phyloP scores from a whole-genome alignment of 495 filamentous ascomycete species.

The Aspergillus olivimuriae region DNA sequence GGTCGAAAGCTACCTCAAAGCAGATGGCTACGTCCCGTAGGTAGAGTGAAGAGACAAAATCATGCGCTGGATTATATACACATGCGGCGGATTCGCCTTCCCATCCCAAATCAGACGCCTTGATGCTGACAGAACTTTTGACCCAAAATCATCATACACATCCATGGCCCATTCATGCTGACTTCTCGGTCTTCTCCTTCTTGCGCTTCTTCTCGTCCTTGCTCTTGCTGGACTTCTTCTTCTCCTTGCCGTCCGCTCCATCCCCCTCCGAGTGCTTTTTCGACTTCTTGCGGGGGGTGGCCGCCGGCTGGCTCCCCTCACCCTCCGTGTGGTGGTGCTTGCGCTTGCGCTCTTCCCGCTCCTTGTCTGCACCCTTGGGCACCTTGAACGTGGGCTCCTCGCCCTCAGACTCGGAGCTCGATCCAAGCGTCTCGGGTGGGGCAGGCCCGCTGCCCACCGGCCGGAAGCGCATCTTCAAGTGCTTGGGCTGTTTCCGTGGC shows the following conservation, averaged over 20 bases:
- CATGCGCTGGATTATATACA: too few relatives aligned
- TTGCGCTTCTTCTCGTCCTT: conserved; percentile 1
- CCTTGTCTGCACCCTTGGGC: conserved; percentile 16
- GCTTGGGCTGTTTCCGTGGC: conserved; percentile 48
- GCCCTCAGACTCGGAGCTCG: conserved; percentile 40
- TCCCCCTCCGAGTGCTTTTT: conserved; percentile 38
- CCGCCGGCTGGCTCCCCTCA: conserved; percentile 22
- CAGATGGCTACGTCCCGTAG: too few relatives aligned
- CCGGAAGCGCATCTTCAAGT: conserved; percentile 54
- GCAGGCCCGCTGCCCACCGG: conserved; percentile 45
- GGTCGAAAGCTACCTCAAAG: too few relatives aligned
- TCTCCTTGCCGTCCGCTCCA: conserved; percentile 38
- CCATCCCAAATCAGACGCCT: conserved; percentile 9
- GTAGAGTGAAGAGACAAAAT: too few relatives aligned
- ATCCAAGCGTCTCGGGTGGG: conserved; percentile 42
- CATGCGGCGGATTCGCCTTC: too few relatives aligned
- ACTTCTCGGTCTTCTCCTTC: neutral
- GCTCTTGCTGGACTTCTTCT: conserved; percentile 37
- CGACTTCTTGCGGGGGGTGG: conserved; percentile 37
- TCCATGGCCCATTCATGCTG: too few relatives aligned
- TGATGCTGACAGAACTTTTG: too few relatives aligned
- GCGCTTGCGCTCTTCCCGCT: conserved; percentile 33
- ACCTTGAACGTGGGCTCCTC: conserved; percentile 36
- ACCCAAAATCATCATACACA: too few relatives aligned
- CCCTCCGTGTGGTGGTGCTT: conserved; percentile 36